Base-by-base conservation (phyloP, 768 basidiomycete genomes). In the Suillus fuscotomentosus region DNA sequence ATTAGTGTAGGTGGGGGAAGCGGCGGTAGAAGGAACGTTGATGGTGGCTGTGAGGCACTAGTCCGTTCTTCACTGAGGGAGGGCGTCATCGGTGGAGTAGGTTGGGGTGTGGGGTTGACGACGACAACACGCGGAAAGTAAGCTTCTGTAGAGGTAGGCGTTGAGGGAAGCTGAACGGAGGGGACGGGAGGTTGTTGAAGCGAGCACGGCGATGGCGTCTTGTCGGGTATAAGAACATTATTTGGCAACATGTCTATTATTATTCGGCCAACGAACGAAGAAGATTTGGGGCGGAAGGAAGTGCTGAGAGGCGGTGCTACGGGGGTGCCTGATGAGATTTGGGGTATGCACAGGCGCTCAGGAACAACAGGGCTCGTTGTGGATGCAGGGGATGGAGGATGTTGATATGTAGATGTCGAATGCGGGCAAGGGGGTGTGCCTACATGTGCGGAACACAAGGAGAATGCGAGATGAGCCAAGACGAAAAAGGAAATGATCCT, bases 61-160 rank as follows among this genome's bases (percentile, higher is more conserved):
- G 66, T 70, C 13, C 41, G 66, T 38, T 66, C 62, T 57, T 76
- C 65, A 31, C 72, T 71, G 61, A 83, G 69, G 60, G 81, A 71
- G 10, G 89, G 91, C 1, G 90, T 90, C 2, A 86, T 83, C 3
- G 91, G 92, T 8, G 92, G 91, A 1, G 92, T 93, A 1, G 88
- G 89, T 67, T 88, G 88, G 3, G 90, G 91, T 0, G 91, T 92
- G 20, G 91, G 89, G 68, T 89, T 87, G 10, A 92, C 86, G 24
- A 93, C 82, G 17, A 91, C 83, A 7, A 93, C 81, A 34, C 82
- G 80, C 15, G 88, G 88, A 39, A 84, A 79, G 70, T 61, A 75
- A 66, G 65, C 68, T 34, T 74, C 69, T 2, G 70, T 27, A 5
- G 69, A 27, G 1, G 75, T 67, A 22, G 75, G 60, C 3, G 76